phyloP scores from a whole-genome alignment of 768 basidiomycete genomes.

The Clitopilus passeckerianus region DNA sequence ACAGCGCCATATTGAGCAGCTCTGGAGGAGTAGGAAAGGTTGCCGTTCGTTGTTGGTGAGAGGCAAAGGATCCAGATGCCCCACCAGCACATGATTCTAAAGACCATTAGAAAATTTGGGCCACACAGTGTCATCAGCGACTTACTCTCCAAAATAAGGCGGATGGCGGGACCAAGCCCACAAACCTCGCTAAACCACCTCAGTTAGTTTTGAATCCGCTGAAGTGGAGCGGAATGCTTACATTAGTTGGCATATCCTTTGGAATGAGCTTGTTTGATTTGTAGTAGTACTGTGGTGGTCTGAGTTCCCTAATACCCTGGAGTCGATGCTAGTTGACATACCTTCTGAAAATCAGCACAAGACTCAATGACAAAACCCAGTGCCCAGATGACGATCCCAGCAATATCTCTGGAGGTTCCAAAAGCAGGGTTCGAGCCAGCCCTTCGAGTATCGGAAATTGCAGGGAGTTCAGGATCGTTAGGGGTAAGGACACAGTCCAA shows the following conservation, averaged over 20 bases:
- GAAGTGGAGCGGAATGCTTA: constrained; percentile 13
- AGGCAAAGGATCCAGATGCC: constrained; percentile 58
- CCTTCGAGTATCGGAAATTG: constrained; percentile 40
- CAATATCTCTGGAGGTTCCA: constrained; percentile 59
- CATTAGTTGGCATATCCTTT: constrained; percentile 44
- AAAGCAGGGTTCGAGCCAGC: constrained; percentile 51
- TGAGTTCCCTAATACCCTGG: neutral
- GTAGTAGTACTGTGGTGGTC: constrained; percentile 37
- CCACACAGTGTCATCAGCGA: constrained; percentile 2
- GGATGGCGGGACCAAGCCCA: constrained; percentile 63
- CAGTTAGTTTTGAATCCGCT: neutral
- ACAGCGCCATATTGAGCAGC: constrained; percentile 58
- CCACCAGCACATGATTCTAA: constrained; percentile 61
- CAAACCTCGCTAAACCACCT: constrained; percentile 33
- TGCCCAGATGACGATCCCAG: constrained; percentile 56
- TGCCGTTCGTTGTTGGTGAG: constrained; percentile 49
- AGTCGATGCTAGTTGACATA: constrained; percentile 9
- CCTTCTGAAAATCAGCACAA: constrained; percentile 56
- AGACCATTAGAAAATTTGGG: neutral
- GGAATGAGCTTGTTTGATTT: constrained; percentile 43
- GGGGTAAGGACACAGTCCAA: constrained; percentile 59
- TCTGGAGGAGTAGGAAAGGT: constrained; percentile 32
- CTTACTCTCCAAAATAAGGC: constrained; percentile 69
- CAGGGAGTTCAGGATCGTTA: constrained; percentile 68
- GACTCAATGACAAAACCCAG: constrained; percentile 56